Conservation (phyloP, 495 filamentous ascomycete species). For the Endocarpon pusillum region DNA sequence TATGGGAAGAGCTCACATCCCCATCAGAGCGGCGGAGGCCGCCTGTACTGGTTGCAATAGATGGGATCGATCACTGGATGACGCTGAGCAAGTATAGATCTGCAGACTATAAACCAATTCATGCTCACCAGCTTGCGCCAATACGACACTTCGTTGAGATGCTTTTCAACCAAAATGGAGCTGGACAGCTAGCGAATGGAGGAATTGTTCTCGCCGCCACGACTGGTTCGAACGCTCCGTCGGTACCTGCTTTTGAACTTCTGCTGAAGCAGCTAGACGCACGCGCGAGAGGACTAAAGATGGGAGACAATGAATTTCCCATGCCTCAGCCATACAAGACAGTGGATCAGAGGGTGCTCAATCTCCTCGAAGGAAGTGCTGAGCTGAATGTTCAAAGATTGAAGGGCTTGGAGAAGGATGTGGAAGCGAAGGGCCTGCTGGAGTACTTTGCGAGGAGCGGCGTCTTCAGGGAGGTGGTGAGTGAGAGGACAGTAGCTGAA, state of each 20-base stretch:
- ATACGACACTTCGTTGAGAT: slow-evolving; percentile 57
- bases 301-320: slow-evolving; percentile 27
- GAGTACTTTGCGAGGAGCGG: slow-evolving; percentile 90
- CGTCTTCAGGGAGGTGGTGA: slow-evolving; percentile 48
- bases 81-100: slow-evolving; percentile 53
- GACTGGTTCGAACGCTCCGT: slow-evolving; percentile 44
- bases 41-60: slow-evolving; percentile 60
- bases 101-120: slow-evolving; percentile 50
- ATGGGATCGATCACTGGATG: slow-evolving; percentile 71
- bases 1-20: slow-evolving; percentile 74
- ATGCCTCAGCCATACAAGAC: slow-evolving; percentile 42
- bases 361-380: slow-evolving; percentile 26
- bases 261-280: slow-evolving; percentile 37
- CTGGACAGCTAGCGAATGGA: slow-evolving; percentile 46
- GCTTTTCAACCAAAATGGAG: slow-evolving; percentile 23
- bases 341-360: slow-evolving; percentile 49
- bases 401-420: slow-evolving; percentile 43
- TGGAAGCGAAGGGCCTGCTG: slow-evolving; percentile 62
- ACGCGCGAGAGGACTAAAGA: slow-evolving; percentile 19
- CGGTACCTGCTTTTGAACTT: slow-evolving; percentile 43
- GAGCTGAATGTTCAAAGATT: slow-evolving; percentile 39
- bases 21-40: slow-evolving; percentile 41
- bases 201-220: slow-evolving; percentile 63
- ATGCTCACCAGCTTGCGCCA: slow-evolving; percentile 71
- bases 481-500: slow-evolving; percentile 59